These are phyloP conservation scores for Calcarisporium arbuscula DNA, from an alignment of 2,329 filamentous ascomycete genomes.

Conservation along the genomic window DNA sequence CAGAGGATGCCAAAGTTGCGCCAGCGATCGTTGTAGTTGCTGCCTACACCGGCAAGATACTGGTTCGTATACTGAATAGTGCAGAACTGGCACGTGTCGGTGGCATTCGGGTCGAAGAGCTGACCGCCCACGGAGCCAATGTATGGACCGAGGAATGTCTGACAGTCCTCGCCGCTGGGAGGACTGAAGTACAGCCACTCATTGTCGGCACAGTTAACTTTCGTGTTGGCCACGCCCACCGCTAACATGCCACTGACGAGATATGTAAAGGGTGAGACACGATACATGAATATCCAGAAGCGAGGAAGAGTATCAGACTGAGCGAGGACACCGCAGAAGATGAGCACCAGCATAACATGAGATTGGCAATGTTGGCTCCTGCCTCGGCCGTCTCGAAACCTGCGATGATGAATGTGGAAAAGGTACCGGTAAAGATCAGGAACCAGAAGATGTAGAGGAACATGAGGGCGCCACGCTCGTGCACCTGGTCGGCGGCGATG, in stretches of 20 bases:
- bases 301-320: slow-evolving; percentile 54
- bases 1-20: slow-evolving; percentile 61
- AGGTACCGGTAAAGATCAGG: slow-evolving; percentile 75
- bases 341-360: slow-evolving; percentile 64
- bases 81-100: slow-evolving; percentile 50
- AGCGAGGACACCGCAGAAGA: slow-evolving; percentile 72
- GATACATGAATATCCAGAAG: slow-evolving; percentile 85
- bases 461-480: slow-evolving; percentile 69
- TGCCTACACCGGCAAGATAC: slow-evolving; percentile 41
- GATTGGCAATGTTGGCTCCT: slow-evolving; percentile 68
- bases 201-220: slow-evolving; percentile 59
- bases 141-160: slow-evolving; percentile 49
- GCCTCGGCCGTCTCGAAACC: slow-evolving; percentile 69
- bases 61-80: slow-evolving; percentile 43
- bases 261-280: slow-evolving; percentile 77
- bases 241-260: slow-evolving; percentile 67
- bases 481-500: slow-evolving; percentile 49
- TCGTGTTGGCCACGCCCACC: slow-evolving; percentile 60
- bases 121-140: slow-evolving; percentile 44
- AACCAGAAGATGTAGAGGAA: slow-evolving; percentile 72
- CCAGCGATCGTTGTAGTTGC: slow-evolving; percentile 55
- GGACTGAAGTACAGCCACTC: slow-evolving; percentile 66
- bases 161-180: slow-evolving; percentile 50
- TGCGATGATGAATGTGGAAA: slow-evolving; percentile 71
- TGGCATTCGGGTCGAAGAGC: slow-evolving; percentile 42